phyloP scores from a whole-genome alignment of 306 rosid genomes.

The Astragalus glycyphyllos region DNA sequence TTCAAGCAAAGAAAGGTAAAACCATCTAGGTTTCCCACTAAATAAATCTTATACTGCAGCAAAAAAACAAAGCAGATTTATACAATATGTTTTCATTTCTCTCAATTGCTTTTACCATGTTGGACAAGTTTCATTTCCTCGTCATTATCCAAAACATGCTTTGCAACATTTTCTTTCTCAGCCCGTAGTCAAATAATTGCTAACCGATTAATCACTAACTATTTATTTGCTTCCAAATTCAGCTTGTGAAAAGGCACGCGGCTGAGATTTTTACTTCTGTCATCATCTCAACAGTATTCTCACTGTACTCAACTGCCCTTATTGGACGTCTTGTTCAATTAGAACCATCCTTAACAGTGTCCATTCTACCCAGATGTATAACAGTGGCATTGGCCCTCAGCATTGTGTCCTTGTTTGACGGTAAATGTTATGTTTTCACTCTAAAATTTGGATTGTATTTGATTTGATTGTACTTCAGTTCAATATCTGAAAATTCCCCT shows the following conservation, averaged over 20 bases:
- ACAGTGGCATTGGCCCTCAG: slow-evolving; percentile 97
- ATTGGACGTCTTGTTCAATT: slow-evolving; percentile 84
- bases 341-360: slow-evolving; percentile 84
- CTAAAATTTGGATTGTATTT: slow-evolving; percentile 10
- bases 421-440: too few relatives aligned
- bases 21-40: slow-evolving; percentile 21
- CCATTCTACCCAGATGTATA: slow-evolving; percentile 91
- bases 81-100: slow-evolving; percentile 11
- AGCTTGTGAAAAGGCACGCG: slow-evolving; percentile 97
- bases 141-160: too few relatives aligned
- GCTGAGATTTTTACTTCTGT: slow-evolving; percentile 97
- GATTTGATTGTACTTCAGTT: slow-evolving; percentile 13
- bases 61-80: slow-evolving; percentile 1
- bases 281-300: slow-evolving; percentile 79
- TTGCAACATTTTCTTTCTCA: slow-evolving; percentile 12
- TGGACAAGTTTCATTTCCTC: too few relatives aligned
- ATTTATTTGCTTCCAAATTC: slow-evolving; percentile 44
- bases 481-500: slow-evolving; percentile 29
- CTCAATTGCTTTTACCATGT: slow-evolving; percentile 2
- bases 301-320: slow-evolving; percentile 91
- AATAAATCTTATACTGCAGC: slow-evolving; percentile 10
- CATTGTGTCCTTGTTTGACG: slow-evolving; percentile 90
- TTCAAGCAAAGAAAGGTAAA: slow-evolving; percentile 95
- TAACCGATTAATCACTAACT: slow-evolving; percentile 15
- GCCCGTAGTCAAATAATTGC: slow-evolving; percentile 25